Base-by-base conservation (phyloP, 495 filamentous ascomycete genomes). In the Aspergillus conjunctus region DNA sequence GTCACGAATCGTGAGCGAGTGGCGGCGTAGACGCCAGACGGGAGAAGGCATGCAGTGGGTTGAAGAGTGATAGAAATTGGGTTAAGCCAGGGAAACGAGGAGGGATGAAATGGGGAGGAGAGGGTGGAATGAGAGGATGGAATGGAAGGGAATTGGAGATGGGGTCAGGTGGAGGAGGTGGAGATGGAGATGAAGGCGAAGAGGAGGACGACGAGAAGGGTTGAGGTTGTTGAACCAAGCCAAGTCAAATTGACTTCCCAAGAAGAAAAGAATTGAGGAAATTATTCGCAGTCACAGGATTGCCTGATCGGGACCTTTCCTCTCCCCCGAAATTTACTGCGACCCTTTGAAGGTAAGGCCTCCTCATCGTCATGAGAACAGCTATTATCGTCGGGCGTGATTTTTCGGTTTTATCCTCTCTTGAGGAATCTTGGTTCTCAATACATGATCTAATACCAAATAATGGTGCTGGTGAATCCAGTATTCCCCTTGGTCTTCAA, bases 21-120 rank as follows among this genome's bases (percentile, higher is more conserved):
- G 56, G 62, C 61, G 56, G 56, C 56, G 30, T 32, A 54, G 51
- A 53, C 62, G 62, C 62, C 62, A 49, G 53, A 31, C 11, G 39
- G 30, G 32, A 56, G 39, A 51, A 44, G 21, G 18, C 55, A 62
- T 66, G 59, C 52, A 62, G 56, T 48, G 54, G 30, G 32, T 32
- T 26, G 49, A 48, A 46, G 18, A 14, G 44, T n/a, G 22, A 49
- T 31, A 31, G 14, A 15, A 15, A 33, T 21, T 15, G 44, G 18
- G 12, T 22, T 15, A 30, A 51, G 31, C n/a, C 30, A 52, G 7
- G 12, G 18, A 45, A 33, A 31, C 37, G 43, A 45, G 32, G 22
- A 34, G 32, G 49, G 30, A 39, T 33, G 54, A 17, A 45, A 56
- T 44, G n/a, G 32, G 39, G 26, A 17, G 34, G 20, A 20, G 54